These are phyloP conservation scores for Pochonia chlamydosporia DNA, from an alignment of 2,329 filamentous ascomycete species.

Conservation along the genomic window DNA sequence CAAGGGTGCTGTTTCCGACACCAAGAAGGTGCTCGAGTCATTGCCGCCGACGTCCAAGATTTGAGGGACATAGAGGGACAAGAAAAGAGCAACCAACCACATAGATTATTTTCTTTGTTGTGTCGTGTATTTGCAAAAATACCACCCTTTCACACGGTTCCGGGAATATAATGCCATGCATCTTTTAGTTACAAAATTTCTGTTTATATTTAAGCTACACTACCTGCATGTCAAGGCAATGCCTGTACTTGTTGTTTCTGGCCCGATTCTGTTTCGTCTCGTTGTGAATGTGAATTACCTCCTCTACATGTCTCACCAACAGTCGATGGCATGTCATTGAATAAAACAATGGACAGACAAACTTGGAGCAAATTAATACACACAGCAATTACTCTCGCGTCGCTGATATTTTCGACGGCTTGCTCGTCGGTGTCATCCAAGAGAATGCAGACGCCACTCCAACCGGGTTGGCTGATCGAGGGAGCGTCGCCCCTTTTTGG, in stretches of 20 bases:
- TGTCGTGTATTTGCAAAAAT: background rate
- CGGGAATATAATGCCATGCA: background rate
- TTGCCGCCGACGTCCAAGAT: slow-evolving; percentile 56
- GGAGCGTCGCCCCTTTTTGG: slow-evolving; percentile 34
- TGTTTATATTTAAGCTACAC: background rate
- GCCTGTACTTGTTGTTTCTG: background rate
- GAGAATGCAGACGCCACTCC: slow-evolving; percentile 91
- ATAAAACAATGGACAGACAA: background rate
- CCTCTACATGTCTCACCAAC: slow-evolving; percentile 8
- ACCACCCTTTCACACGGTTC: background rate
- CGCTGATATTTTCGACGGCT: slow-evolving; percentile 28
- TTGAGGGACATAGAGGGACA: too few species aligned
- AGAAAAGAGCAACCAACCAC: too few species aligned
- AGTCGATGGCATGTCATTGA: background rate
- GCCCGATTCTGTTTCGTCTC: background rate
- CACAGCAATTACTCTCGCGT: slow-evolving; percentile 16
- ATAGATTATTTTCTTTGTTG: background rate
- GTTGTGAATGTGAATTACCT: slow-evolving; percentile 11
- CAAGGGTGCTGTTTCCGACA: slow-evolving; percentile 68
- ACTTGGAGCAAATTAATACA: slow-evolving; percentile 9
- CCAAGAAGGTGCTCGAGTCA: slow-evolving; percentile 60
- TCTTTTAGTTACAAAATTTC: background rate
- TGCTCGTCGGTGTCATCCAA: slow-evolving; percentile 65
- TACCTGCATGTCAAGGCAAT: background rate
- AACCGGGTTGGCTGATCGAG: slow-evolving; percentile 70